phyloP scores from a whole-genome alignment of 257 asterid genomes.

The Plantago major region DNA sequence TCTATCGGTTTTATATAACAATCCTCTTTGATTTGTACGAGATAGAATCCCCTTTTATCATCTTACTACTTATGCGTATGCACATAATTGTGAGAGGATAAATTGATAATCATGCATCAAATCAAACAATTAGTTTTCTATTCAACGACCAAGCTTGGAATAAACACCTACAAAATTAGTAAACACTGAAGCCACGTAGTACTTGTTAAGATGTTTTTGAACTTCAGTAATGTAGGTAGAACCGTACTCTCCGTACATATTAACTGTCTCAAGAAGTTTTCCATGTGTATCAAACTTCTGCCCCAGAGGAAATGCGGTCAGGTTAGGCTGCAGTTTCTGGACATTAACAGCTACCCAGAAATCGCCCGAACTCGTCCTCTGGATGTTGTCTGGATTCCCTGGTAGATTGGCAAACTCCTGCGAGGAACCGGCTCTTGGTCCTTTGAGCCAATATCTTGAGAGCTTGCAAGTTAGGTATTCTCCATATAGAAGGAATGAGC shows the following conservation, averaged over 20 bases:
- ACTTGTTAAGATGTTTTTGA: constrained; percentile 15
- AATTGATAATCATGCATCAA: background rate
- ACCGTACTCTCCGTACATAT: constrained; percentile 21
- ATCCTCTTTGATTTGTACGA: too few species aligned
- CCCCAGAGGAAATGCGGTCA: background rate
- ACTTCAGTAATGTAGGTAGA: constrained; percentile 20
- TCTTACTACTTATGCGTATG: too few species aligned
- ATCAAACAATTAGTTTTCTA: background rate
- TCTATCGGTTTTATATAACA: too few species aligned
- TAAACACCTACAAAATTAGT: constrained; percentile 23
- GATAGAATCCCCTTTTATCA: too few species aligned
- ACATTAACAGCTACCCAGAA: constrained; percentile 21
- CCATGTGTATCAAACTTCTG: constrained; percentile 11
- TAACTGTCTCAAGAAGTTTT: constrained; percentile 18
- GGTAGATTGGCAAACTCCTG: constrained; percentile 22
- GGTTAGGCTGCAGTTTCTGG: constrained; percentile 1
- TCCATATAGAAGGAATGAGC: constrained; percentile 28
- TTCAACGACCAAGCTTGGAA: background rate
- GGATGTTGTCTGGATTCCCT: constrained; percentile 36
- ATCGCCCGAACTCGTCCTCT: constrained; percentile 36
- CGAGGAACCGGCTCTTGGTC: constrained; percentile 28
- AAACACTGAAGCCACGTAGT: constrained; percentile 12
- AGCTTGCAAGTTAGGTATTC: constrained; percentile 34
- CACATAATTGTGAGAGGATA: too few species aligned
- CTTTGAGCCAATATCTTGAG: constrained; percentile 36